phyloP scores from a whole-genome alignment of 495 filamentous ascomycete genomes.

The Cladorrhinum samala region DNA sequence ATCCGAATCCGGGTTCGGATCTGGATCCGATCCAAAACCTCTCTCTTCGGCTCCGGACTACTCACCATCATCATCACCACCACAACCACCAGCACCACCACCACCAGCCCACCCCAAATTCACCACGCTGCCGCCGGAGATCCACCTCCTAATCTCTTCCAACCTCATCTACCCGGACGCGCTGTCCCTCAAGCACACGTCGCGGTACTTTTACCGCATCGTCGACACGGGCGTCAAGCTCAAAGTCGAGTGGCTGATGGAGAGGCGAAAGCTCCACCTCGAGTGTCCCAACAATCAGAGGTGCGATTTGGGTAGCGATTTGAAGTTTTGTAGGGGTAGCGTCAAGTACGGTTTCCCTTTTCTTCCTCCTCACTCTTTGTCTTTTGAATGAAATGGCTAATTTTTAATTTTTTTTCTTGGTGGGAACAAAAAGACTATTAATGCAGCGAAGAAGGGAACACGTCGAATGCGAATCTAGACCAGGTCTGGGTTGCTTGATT shows the following conservation, averaged over 20 bases:
- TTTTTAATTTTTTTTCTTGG: no score
- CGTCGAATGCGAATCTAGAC: slow-evolving; percentile 46
- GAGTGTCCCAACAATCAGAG: slow-evolving; percentile 44
- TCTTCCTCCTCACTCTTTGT: neutral
- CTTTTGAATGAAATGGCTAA: neutral
- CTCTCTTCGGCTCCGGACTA: neutral
- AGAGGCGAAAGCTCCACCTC: slow-evolving; percentile 47
- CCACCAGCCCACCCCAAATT: neutral
- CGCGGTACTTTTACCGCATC: slow-evolving; percentile 54
- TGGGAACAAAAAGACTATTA: slow-evolving; percentile 41
- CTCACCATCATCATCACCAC: neutral
- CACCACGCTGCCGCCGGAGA: slow-evolving; percentile 51
- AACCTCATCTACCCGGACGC: slow-evolving; percentile 55
- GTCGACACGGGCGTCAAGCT: slow-evolving; percentile 60
- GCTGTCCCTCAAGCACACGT: slow-evolving; percentile 56
- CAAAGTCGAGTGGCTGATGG: slow-evolving; percentile 62
- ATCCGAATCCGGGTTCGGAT: neutral
- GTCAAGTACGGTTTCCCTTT: slow-evolving; percentile 33
- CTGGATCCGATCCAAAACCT: no score
- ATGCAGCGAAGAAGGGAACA: slow-evolving; percentile 50
- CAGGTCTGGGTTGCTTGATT: slow-evolving; percentile 47
- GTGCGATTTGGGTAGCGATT: slow-evolving; percentile 48
- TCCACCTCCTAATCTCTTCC: slow-evolving; percentile 49
- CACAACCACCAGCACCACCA: neutral
- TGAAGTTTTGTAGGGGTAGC: slow-evolving; percentile 47